phyloP scores from a whole-genome alignment of 257 asterid genomes.

The Apocynum venetum region DNA sequence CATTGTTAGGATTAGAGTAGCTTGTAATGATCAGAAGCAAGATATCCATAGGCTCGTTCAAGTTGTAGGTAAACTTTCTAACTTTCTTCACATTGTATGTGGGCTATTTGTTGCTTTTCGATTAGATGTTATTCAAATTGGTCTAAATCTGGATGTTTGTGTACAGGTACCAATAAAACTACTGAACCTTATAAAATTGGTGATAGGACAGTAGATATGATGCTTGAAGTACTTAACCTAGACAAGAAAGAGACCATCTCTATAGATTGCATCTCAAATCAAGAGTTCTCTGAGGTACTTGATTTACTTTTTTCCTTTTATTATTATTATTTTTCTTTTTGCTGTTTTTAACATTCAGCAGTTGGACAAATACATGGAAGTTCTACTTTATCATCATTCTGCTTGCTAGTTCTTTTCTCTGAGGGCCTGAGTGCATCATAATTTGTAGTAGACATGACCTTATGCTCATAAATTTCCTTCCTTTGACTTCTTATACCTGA shows the following conservation, averaged over 20 bases:
- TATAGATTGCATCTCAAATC: slow-evolving; percentile 73
- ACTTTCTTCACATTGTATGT: slow-evolving; percentile 11
- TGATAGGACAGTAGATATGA: slow-evolving; percentile 57
- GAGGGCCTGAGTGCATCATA: not conserved
- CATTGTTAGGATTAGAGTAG: slow-evolving; percentile 72
- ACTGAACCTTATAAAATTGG: slow-evolving; percentile 73
- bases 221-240: slow-evolving; percentile 83
- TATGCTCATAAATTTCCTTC: not conserved
- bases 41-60: slow-evolving; percentile 87
- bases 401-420: not conserved
- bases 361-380: not conserved
- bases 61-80: slow-evolving; percentile 66
- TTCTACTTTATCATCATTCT: not conserved
- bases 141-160: slow-evolving; percentile 5
- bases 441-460: not conserved
- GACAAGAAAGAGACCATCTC: slow-evolving; percentile 70
- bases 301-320: not conserved
- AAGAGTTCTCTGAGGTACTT: slow-evolving; percentile 79
- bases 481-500: not conserved
- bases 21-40: slow-evolving; percentile 66
- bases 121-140: slow-evolving; percentile 6
- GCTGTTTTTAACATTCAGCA: not conserved
- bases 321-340: too few species aligned
- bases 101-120: slow-evolving; percentile 5
- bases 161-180: slow-evolving; percentile 66